Conservation (phyloP, 2,329 filamentous ascomycete species). For the Xylariales sp. region DNA sequence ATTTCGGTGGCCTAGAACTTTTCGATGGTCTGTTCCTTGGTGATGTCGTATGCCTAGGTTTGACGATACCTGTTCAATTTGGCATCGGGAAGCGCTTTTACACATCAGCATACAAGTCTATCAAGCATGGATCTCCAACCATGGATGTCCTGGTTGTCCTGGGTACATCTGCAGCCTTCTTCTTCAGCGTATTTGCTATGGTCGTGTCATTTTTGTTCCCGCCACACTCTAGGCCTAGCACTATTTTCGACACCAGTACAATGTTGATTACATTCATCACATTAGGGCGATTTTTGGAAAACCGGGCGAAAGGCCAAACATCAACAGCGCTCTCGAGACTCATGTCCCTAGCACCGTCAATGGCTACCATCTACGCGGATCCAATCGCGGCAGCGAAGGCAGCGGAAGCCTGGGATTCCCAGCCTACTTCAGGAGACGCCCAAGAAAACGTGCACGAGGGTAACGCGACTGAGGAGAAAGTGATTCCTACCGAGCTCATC, state of each 20-base stretch:
- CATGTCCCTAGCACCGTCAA: constrained; percentile 96
- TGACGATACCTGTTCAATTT: constrained; percentile 96
- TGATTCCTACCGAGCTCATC: constrained; percentile 93
- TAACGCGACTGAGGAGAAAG: constrained; percentile 79
- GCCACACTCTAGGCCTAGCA: constrained; percentile 83
- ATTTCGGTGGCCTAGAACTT: constrained; percentile 77
- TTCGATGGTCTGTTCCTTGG: constrained; percentile 86
- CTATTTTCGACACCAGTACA: constrained; percentile 96
- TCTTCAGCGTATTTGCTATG: constrained; percentile 93
- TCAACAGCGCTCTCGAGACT: constrained; percentile 91
- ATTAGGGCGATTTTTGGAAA: constrained; percentile 90
- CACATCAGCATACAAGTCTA: constrained; percentile 88
- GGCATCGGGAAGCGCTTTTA: constrained; percentile 97
- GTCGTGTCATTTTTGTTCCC: constrained; percentile 78
- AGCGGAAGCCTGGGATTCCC: constrained; percentile 78
- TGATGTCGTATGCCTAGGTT: constrained; percentile 82
- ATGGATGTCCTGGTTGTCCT: constrained; percentile 98
- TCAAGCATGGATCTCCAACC: constrained; percentile 90
- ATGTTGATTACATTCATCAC: constrained; percentile 98
- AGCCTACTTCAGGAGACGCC: constrained; percentile 54
- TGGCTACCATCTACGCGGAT: constrained; percentile 96
- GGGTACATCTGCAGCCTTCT: constrained; percentile 94
- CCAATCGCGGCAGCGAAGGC: constrained; percentile 93
- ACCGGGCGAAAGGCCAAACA: constrained; percentile 94
- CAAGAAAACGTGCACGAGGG: constrained; percentile 62